These are phyloP conservation scores for Fagopyrum tataricum DNA, from an alignment of 148 eudicot genomes.

Conservation along the genomic window DNA sequence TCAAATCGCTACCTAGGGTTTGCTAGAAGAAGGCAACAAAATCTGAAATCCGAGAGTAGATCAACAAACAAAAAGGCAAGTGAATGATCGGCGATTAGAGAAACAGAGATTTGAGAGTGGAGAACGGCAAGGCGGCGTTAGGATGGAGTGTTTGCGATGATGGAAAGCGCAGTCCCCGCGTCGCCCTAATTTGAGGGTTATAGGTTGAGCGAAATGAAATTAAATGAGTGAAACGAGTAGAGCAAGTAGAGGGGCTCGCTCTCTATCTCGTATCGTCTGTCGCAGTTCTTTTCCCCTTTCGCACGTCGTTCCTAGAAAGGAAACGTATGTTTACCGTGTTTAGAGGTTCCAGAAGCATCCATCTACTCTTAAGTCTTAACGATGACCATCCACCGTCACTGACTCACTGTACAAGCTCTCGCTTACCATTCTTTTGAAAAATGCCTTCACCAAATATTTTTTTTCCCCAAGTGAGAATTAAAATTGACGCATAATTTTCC, in stretches of 20 bases:
- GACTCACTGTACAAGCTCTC: too few relatives aligned
- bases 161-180: not conserved
- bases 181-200: not conserved
- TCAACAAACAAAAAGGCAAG: not conserved
- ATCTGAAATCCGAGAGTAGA: not conserved
- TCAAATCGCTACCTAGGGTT: constrained; percentile 5
- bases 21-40: constrained; percentile 3
- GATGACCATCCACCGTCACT: not conserved
- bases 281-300: constrained; percentile 5
- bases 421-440: too few relatives aligned
- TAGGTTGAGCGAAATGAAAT: not conserved
- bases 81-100: not conserved
- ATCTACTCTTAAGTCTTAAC: not conserved
- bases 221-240: not conserved
- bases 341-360: not conserved
- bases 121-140: not conserved
- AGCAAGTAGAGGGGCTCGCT: too few relatives aligned
- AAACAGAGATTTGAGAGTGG: not conserved
- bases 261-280: not conserved
- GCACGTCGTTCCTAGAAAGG: not conserved
- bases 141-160: not conserved
- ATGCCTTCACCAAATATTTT: too few relatives aligned
- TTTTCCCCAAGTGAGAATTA: too few relatives aligned
- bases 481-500: too few relatives aligned
- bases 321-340: not conserved